Conservation (phyloP, 1,284 basidiomycete genomes). For the Neotropicomus parvogracilis region DNA sequence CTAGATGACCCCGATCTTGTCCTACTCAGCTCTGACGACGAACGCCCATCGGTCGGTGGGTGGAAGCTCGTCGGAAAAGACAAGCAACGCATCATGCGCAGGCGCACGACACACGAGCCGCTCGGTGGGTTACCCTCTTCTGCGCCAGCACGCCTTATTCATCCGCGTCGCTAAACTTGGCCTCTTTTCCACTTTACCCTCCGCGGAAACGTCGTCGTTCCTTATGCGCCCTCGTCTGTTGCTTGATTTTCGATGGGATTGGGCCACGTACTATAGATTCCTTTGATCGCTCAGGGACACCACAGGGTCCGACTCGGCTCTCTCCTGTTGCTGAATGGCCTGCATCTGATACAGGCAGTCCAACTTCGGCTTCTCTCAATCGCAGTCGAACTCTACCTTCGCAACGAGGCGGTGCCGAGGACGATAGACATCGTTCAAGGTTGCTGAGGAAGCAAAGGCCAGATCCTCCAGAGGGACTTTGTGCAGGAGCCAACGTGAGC, state of each 20-base stretch:
- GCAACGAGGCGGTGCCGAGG: constrained; percentile 32
- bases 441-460: constrained; percentile 50
- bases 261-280: constrained; percentile 20
- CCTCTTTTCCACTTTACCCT: constrained; percentile 9
- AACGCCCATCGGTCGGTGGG: constrained; percentile 38
- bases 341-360: constrained; percentile 25
- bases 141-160: constrained; percentile 30
- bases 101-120: constrained; percentile 56
- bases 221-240: constrained; percentile 6
- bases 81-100: constrained; percentile 42
- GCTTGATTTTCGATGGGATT: constrained; percentile 7
- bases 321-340: constrained; percentile 45
- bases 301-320: constrained; percentile 32
- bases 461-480: constrained; percentile 28
- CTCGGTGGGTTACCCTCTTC: constrained; percentile 44
- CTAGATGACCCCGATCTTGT: constrained; percentile 35
- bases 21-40: constrained; percentile 46
- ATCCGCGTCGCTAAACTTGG: constrained; percentile 31
- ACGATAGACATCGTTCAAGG: constrained; percentile 39
- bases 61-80: constrained; percentile 48
- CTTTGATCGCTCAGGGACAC: constrained; percentile 10
- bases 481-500: constrained; percentile 25
- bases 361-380: constrained; percentile 30
- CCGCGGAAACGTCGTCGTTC: background rate
- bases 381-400: constrained; percentile 63